Percentiles rank a stretch among this genome's conserved stretches.
Evolutionary conservation across 495 filamentous ascomycete species (phyloP).

Genomic region (Thermothielavioides terrestris): DNA sequence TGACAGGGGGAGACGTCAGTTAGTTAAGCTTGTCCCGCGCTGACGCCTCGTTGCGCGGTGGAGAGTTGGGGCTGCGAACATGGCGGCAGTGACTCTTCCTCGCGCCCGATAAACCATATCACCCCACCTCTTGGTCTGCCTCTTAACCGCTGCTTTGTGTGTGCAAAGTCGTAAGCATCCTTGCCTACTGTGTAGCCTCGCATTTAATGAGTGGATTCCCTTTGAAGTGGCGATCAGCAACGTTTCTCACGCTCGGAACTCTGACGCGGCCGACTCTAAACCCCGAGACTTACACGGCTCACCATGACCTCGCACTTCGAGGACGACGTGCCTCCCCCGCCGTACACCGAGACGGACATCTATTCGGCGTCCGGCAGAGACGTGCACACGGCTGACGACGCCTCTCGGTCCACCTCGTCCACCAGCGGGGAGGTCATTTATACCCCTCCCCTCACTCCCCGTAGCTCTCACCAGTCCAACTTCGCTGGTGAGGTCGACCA

Average conservation of each 20-base stretch:
- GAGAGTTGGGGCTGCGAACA: neutral
- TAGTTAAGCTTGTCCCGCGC: conserved; percentile 9
- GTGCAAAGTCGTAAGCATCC: neutral
- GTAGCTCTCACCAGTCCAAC: conserved; percentile 24
- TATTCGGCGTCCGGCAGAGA: conserved; percentile 27
- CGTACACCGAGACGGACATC: conserved; percentile 44
- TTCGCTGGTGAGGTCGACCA: conserved; percentile 21
- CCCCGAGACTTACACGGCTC: conserved; percentile 1
- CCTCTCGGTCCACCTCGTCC: conserved; percentile 23
- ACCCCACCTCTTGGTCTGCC: neutral
- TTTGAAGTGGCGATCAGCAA: neutral
- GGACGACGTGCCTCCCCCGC: conserved; percentile 39
- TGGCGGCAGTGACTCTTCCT: conserved; percentile 2
- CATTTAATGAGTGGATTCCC: neutral
- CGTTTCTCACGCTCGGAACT: neutral
- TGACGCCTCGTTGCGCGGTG: conserved; percentile 2
- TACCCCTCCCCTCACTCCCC: conserved; percentile 40
- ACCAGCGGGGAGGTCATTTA: conserved; percentile 35
- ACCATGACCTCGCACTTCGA: conserved; percentile 20
- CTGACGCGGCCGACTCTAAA: neutral
- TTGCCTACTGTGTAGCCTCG: neutral
- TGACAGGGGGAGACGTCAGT: conserved; percentile 1
- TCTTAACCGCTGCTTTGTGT: neutral
- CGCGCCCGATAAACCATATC: conserved; percentile 10
- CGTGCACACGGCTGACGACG: conserved; percentile 17